Conservation (phyloP, 176 grass and related monocot species). For the Carex cristatella region DNA sequence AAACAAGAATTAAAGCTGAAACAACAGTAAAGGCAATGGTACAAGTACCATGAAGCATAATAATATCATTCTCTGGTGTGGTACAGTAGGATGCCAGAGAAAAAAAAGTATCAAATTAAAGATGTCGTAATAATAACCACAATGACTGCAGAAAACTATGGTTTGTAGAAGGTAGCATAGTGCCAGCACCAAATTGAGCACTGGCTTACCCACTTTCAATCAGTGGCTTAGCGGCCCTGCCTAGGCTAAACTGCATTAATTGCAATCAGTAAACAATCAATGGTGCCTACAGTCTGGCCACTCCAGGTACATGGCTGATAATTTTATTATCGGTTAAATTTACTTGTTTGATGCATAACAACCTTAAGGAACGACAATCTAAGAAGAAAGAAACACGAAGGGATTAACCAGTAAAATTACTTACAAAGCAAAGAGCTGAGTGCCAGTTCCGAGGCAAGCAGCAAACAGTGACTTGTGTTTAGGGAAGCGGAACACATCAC, state of each 20-base stretch:
- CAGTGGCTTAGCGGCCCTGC: neutral
- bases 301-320: neutral
- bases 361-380: neutral
- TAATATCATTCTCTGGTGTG: neutral
- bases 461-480: conserved; percentile 87
- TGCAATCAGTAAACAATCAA: neutral
- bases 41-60: conserved; percentile 35
- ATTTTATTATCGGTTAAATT: neutral
- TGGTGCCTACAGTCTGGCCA: neutral
- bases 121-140: conserved; percentile 62
- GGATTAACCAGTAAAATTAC: conserved; percentile 9
- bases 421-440: conserved; percentile 93
- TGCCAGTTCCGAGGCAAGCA: conserved; percentile 87
- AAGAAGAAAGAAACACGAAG: neutral
- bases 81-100: conserved; percentile 34
- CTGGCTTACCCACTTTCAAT: conserved; percentile 65
- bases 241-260: neutral
- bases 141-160: conserved; percentile 65
- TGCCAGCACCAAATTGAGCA: conserved; percentile 78
- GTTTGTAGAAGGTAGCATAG: conserved; percentile 65
- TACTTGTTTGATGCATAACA: neutral
- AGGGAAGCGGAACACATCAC: conserved; percentile 90
- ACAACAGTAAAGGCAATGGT: neutral
- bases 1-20: neutral
- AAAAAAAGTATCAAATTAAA: neutral